Percentiles rank a stretch among this genome's conserved stretches.
phyloP scores from a whole-genome alignment of 169 alveolate genomes.

The Perkinsus marinus region DNA sequence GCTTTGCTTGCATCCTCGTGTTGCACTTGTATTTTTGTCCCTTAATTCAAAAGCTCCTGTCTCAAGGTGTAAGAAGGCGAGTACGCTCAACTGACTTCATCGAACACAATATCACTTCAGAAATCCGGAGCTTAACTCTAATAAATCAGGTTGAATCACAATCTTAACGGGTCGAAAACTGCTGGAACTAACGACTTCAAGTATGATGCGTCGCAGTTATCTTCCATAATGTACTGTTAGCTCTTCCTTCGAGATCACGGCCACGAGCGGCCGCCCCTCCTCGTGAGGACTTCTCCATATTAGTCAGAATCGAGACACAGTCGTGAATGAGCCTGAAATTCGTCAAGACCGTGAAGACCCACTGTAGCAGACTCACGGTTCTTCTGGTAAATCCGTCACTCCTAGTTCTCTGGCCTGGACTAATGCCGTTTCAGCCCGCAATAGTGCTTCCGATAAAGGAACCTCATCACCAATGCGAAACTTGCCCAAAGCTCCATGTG shows the following conservation, averaged over 20 bases:
- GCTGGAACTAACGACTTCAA: not conserved
- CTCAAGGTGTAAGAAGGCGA: too few relatives aligned
- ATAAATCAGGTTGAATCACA: not conserved
- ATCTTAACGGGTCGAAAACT: not conserved
- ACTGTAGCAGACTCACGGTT: not conserved
- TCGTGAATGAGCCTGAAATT: not conserved
- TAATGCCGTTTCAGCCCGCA: not conserved
- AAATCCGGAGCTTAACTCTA: not conserved
- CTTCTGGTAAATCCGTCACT: not conserved
- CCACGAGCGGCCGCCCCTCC: too few relatives aligned
- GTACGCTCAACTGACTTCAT: too few relatives aligned
- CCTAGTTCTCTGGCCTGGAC: not conserved
- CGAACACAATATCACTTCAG: not conserved
- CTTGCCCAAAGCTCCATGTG: not conserved
- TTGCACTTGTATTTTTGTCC: too few relatives aligned
- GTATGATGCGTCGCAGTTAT: not conserved
- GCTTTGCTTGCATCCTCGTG: too few relatives aligned
- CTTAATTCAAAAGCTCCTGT: too few relatives aligned
- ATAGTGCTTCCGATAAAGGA: not conserved
- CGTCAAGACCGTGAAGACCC: not conserved
- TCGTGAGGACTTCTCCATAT: not conserved
- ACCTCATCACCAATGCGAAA: not conserved
- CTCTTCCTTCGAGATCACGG: not conserved
- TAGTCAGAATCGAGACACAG: not conserved
- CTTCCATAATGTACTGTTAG: not conserved